Base-by-base conservation (phyloP, 805 yeast species). In the Kodamaea fukazawae region DNA sequence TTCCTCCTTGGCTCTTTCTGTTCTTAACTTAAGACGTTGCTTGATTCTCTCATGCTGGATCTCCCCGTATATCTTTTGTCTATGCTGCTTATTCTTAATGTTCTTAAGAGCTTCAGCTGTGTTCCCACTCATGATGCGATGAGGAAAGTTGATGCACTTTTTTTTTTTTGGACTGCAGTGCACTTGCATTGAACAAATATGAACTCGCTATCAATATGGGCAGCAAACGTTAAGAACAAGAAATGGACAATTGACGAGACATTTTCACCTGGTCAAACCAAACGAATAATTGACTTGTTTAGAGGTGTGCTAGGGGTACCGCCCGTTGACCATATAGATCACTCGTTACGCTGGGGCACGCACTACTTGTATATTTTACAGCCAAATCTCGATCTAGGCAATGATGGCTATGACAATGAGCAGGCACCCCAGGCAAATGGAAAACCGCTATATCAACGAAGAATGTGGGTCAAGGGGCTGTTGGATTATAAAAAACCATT, bases 1-100 rank as follows among this genome's bases (percentile, higher is more conserved):
- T 62, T 93, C 98, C 47, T 83, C 91, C 54, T 83, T 83, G n/a
- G 95, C 93, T 56, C 96, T 76, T 32, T 80, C 78, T n/a, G 77
- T 75, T 49, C 98, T 76, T 58, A 74, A 71, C 56, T 79, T 80
- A 58, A 89, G 96, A 53, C 87, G 79, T 38, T 76, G 76, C 55
- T 86, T 86, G 53, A 83, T 82, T 60, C 79, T 75, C 45, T 85
- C 84, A 55, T 85, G 83, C 61, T 83, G 85, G 38, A 86, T 56
- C 41, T 80, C 78, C 7, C 89, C 83, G 61, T 76, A 85, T 28
- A 87, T 70, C 63, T 85, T 78, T 59, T 86, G 93, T 49, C 97
- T 77, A 53, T 79, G 79, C 58, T 79, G 78, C 64, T 87, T 90
- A 61, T 89, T 90, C 58, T 76, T 80, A 42, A 88, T 79, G 30